phyloP scores from a whole-genome alignment of 305 asterid species.

The Stenogyne calaminthoides region DNA sequence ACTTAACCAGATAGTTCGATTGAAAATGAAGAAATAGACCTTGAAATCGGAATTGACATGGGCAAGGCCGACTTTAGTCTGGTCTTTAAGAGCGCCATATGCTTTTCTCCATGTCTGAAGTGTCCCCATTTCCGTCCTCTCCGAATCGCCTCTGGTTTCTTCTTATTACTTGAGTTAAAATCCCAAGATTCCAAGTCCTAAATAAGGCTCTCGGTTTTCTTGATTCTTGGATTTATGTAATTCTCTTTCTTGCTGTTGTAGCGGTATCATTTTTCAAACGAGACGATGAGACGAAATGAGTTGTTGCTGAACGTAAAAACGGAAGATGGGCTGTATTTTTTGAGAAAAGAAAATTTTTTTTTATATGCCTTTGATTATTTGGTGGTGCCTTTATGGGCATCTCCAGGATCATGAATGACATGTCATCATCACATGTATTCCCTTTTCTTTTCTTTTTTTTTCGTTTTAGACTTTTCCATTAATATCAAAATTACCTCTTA shows the following conservation, averaged over 20 bases:
- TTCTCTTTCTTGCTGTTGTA: constrained; percentile 23
- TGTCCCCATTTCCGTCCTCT: constrained; percentile 65
- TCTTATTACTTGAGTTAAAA: neutral
- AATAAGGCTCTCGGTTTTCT: neutral
- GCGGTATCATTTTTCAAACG: neutral
- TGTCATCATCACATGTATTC: constrained; percentile 14
- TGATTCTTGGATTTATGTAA: neutral
- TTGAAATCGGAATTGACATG: constrained; percentile 95
- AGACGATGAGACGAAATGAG: constrained; percentile 17
- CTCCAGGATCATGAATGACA: constrained; percentile 15
- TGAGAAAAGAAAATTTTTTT: neutral
- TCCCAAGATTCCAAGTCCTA: neutral
- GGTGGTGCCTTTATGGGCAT: constrained; percentile 38
- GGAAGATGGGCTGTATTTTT: constrained; percentile 10
- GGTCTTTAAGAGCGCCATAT: constrained; percentile 90
- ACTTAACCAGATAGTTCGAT: neutral
- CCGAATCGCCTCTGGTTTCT: constrained; percentile 22
- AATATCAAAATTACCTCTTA: no score
- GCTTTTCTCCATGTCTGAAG: constrained; percentile 88
- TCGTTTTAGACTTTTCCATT: no score
- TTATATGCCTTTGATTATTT: constrained; percentile 20
- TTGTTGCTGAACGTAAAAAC: constrained; percentile 20
- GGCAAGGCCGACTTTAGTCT: constrained; percentile 87
- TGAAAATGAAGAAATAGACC: constrained; percentile 39
- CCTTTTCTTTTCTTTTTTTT: neutral